Percentiles rank a stretch among this genome's conserved stretches.
phyloP scores from a whole-genome alignment of 2,329 filamentous ascomycete genomes.

The Cladosporium sp. region DNA sequence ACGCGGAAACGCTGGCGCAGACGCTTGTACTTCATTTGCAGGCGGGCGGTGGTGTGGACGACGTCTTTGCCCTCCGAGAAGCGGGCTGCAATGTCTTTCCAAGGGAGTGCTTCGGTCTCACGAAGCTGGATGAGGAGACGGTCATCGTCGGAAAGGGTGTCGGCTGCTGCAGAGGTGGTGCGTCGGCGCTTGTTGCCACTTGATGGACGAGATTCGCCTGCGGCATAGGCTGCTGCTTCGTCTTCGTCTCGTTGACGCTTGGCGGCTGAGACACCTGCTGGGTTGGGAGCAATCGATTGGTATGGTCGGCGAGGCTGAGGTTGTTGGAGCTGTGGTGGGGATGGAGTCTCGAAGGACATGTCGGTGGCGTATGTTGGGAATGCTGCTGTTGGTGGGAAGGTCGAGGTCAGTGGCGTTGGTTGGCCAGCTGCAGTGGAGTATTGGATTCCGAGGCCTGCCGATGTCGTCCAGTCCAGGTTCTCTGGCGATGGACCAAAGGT shows the following conservation, averaged over 20 bases:
- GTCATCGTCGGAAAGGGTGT: conserved; percentile 54
- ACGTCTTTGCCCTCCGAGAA: conserved; percentile 54
- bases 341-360: conserved; percentile 32
- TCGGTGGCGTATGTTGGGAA: conserved; percentile 34
- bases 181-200: conserved; percentile 43
- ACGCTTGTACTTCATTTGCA: conserved; percentile 59
- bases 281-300: conserved; percentile 48
- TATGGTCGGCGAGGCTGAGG: conserved; percentile 47
- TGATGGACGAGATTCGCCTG: conserved; percentile 25
- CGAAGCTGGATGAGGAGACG: conserved; percentile 53
- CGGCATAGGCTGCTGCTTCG: conserved; percentile 39
- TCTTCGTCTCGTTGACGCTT: conserved; percentile 44
- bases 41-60: conserved; percentile 52
- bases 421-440: conserved; percentile 37
- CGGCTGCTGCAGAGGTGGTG: conserved; percentile 41
- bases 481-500: conserved; percentile 45
- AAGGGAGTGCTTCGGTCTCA: conserved; percentile 55
- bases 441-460: conserved; percentile 45
- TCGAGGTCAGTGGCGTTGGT: conserved; percentile 36
- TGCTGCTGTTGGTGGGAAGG: conserved; percentile 37
- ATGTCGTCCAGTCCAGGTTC: conserved; percentile 42
- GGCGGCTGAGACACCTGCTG: conserved; percentile 36
- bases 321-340: conserved; percentile 34
- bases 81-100: conserved; percentile 57
- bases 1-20: conserved; percentile 53